Evolutionary conservation across 2,329 filamentous ascomycete species (phyloP).

Genomic region (Hypoxylon sp.): DNA sequence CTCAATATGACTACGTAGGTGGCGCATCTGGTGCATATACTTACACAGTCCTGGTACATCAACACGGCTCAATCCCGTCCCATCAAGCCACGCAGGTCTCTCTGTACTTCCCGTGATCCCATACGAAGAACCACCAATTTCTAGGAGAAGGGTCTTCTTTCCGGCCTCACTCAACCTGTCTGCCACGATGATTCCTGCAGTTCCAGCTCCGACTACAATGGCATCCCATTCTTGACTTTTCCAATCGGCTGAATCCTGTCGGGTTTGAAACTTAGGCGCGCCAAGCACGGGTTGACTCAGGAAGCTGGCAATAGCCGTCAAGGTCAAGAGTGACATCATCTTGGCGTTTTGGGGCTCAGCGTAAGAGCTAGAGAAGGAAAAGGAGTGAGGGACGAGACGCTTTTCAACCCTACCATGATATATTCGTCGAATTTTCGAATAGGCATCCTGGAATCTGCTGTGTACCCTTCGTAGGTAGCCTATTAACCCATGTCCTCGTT

Average conservation of each 20-base stretch:
- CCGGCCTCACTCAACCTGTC: conserved; percentile 67
- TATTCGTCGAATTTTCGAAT: conserved; percentile 3
- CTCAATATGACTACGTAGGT: background rate
- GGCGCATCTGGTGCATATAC: conserved; percentile 11
- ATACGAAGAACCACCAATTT: conserved; percentile 67
- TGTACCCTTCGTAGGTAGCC: conserved; percentile 31
- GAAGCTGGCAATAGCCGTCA: conserved; percentile 26
- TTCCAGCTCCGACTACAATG: conserved; percentile 66
- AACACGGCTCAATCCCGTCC: conserved; percentile 64
- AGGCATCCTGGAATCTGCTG: conserved; percentile 6
- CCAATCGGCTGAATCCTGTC: conserved; percentile 46
- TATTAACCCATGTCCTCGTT: conserved; percentile 26
- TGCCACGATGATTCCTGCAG: conserved; percentile 67
- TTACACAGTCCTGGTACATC: conserved; percentile 67
- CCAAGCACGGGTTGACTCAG: conserved; percentile 34
- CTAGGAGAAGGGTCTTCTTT: conserved; percentile 66
- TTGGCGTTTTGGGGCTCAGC: conserved; percentile 13
- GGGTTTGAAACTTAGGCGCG: conserved; percentile 27
- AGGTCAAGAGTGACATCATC: conserved; percentile 40
- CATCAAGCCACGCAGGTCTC: conserved; percentile 64
- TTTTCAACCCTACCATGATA: conserved; percentile 26
- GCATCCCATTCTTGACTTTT: conserved; percentile 51
- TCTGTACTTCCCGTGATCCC: conserved; percentile 64
- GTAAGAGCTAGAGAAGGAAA: background rate
- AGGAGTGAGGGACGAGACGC: background rate